Evolutionary conservation across 345 rosid genomes (phyloP).

Genomic region (Aegle marmelos): DNA sequence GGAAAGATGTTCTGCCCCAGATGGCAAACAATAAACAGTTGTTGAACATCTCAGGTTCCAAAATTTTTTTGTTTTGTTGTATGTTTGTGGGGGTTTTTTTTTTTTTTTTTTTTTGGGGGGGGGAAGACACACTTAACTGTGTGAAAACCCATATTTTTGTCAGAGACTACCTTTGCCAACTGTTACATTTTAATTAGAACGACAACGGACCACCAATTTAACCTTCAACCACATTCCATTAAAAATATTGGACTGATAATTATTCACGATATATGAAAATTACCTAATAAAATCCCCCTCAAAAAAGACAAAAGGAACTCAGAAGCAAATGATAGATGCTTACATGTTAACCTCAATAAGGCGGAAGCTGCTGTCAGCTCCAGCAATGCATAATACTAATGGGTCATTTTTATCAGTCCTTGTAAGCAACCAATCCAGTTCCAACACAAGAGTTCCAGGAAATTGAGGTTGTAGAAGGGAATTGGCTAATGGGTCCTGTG

Average conservation of each 20-base stretch:
- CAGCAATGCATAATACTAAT: slow-evolving; percentile 85
- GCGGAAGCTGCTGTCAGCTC: slow-evolving; percentile 97
- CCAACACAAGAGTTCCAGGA: slow-evolving; percentile 96
- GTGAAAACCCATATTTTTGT: not conserved
- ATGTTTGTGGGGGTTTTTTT: too few species aligned
- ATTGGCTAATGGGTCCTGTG: slow-evolving; percentile 91
- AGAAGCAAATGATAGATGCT: slow-evolving; percentile 25
- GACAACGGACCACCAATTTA: not conserved
- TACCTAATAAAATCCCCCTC: not conserved
- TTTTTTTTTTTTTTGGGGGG: too few species aligned
- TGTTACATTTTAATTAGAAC: slow-evolving; percentile 9
- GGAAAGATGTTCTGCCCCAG: not conserved
- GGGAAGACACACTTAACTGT: not conserved
- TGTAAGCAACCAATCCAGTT: slow-evolving; percentile 92
- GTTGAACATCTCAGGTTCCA: not conserved
- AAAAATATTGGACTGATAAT: not conserved
- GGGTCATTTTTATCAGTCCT: slow-evolving; percentile 80
- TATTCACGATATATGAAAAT: not conserved
- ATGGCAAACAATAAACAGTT: not conserved
- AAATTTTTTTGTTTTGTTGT: too few species aligned
- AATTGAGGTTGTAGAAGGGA: slow-evolving; percentile 91
- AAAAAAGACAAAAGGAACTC: slow-evolving; percentile 3
- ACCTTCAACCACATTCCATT: slow-evolving; percentile 1
- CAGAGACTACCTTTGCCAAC: not conserved
- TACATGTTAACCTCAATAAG: slow-evolving; percentile 81